phyloP scores from a whole-genome alignment of 2,329 filamentous ascomycete species.

The Aspergillus phoenicis region DNA sequence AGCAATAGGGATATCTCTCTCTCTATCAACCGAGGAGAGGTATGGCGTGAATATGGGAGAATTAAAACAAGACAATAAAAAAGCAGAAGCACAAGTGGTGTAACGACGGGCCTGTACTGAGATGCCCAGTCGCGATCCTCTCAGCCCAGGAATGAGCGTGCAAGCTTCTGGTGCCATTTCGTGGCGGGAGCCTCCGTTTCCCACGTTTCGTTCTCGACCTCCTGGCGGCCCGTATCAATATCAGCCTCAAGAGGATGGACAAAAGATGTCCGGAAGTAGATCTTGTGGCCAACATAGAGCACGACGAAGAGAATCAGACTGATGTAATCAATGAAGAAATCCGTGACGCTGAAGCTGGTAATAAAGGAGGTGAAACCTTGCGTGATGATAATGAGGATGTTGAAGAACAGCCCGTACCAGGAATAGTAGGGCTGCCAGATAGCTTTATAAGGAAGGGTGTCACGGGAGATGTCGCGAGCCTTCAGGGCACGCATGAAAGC shows the following conservation, averaged over 20 bases:
- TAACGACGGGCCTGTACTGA: neutral
- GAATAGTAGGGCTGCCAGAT: slow-evolving; percentile 66
- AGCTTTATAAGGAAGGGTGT: slow-evolving; percentile 62
- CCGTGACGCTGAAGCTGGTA: slow-evolving; percentile 56
- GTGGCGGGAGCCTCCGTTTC: slow-evolving; percentile 17
- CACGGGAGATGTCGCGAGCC: slow-evolving; percentile 60
- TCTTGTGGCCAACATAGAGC: slow-evolving; percentile 64
- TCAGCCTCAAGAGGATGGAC: slow-evolving; percentile 46
- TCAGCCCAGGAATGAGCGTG: slow-evolving; percentile 15
- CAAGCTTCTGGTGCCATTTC: slow-evolving; percentile 22
- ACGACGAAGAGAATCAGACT: slow-evolving; percentile 66
- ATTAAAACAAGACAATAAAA: neutral
- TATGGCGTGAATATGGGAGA: no score
- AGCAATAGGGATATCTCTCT: neutral
- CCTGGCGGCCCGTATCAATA: slow-evolving; percentile 44
- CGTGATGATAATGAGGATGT: slow-evolving; percentile 65
- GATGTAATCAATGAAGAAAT: slow-evolving; percentile 67
- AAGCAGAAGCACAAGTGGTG: neutral
- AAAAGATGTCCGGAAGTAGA: slow-evolving; percentile 41
- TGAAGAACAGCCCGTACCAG: slow-evolving; percentile 68
- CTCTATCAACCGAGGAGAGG: neutral
- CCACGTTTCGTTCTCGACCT: slow-evolving; percentile 40
- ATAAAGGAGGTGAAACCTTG: slow-evolving; percentile 72
- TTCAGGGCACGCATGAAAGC: slow-evolving; percentile 65
- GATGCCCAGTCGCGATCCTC: neutral